Evolutionary conservation across 352 stramenopile genomes (phyloP).

Genomic region (Globisporangium camurandrum): DNA sequence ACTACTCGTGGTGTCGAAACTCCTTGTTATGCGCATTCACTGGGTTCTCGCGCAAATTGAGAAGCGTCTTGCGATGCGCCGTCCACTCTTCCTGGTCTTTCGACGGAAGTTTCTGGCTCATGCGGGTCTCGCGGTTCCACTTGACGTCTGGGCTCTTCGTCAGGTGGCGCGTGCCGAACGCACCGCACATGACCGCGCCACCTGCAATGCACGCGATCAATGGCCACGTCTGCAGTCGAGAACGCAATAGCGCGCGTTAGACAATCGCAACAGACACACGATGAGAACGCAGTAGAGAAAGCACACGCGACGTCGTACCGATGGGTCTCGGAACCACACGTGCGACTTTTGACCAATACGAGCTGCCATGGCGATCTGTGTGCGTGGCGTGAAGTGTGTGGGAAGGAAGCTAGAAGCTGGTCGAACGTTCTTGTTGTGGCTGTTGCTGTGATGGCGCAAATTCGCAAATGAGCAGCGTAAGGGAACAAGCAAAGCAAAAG

Average conservation of each 20-base stretch:
- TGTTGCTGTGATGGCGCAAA: not conserved
- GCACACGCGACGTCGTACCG: too few relatives aligned
- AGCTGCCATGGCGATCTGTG: slow-evolving; percentile 21
- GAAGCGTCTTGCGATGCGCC: not conserved
- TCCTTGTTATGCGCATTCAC: slow-evolving; percentile 3
- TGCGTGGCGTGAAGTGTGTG: not conserved
- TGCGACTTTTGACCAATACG: slow-evolving; percentile 26
- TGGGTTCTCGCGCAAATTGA: not conserved
- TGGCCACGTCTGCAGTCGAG: not conserved
- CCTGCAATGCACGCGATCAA: slow-evolving; percentile 4
- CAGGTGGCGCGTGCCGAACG: not conserved
- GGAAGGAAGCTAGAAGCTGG: not conserved
- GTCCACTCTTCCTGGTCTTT: not conserved
- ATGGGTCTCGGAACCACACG: slow-evolving; percentile 35
- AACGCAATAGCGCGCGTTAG: too few relatives aligned
- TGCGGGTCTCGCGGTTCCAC: not conserved
- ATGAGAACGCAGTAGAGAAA: too few relatives aligned
- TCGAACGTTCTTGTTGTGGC: not conserved
- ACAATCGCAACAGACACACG: too few relatives aligned
- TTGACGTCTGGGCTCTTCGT: not conserved
- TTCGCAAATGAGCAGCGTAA: not conserved
- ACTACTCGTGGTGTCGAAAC: too few relatives aligned
- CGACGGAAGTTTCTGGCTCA: not conserved
- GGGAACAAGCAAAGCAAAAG: not conserved
- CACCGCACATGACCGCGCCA: not conserved